Percentiles rank a stretch among this genome's conserved stretches.
Evolutionary conservation across 2,329 filamentous ascomycete genomes (phyloP).

Genomic region (Paraphoma sp.): DNA sequence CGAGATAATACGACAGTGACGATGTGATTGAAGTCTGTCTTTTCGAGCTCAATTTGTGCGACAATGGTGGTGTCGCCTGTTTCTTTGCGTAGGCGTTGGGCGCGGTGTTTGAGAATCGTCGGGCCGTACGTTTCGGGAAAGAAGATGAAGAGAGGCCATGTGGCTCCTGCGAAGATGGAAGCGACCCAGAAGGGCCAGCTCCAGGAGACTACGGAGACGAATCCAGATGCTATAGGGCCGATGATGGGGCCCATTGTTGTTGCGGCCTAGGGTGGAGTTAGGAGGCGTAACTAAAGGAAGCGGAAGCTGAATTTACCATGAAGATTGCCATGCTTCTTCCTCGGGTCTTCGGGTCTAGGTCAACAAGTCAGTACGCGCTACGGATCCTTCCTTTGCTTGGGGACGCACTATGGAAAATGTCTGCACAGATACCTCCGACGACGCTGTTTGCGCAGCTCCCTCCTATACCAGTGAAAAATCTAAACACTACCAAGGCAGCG

Average conservation of each 20-base stretch:
- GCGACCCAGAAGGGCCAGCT: conserved; percentile 75
- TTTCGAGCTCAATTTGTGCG: conserved; percentile 69
- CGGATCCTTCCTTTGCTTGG: background rate
- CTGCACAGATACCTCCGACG: conserved; percentile 67
- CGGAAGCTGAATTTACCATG: conserved; percentile 20
- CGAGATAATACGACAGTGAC: conserved; percentile 73
- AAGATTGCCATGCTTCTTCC: conserved; percentile 42
- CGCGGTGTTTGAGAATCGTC: conserved; percentile 58
- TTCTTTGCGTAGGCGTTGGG: conserved; percentile 62
- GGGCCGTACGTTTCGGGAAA: conserved; percentile 62
- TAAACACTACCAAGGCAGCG: conserved; percentile 52
- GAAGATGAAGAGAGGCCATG: conserved; percentile 65
- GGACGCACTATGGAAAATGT: conserved; percentile 62
- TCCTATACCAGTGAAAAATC: conserved; percentile 52
- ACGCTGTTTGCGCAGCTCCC: conserved; percentile 63
- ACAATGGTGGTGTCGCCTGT: conserved; percentile 61
- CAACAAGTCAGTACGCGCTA: background rate
- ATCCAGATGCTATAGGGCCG: conserved; percentile 70
- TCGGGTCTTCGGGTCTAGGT: background rate
- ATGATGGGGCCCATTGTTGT: conserved; percentile 72
- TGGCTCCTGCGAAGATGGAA: conserved; percentile 70
- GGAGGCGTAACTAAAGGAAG: background rate
- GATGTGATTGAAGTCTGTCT: conserved; percentile 64
- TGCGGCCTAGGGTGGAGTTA: conserved; percentile 59
- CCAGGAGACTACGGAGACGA: conserved; percentile 68